These are phyloP conservation scores for Phlegmacium glaucopus DNA, from an alignment of 768 basidiomycete genomes.

Conservation along the genomic window DNA sequence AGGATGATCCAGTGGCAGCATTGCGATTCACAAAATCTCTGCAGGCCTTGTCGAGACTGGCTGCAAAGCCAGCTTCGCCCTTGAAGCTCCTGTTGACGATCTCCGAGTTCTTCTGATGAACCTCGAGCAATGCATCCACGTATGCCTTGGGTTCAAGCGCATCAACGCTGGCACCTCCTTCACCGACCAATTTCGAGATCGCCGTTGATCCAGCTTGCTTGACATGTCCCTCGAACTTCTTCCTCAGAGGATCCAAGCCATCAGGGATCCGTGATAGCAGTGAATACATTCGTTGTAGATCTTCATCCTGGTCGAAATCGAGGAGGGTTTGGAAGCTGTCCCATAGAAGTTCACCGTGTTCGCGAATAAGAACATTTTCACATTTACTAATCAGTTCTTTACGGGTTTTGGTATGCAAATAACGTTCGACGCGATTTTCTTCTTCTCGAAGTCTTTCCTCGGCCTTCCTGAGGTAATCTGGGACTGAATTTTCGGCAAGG, in stretches of 20 bases:
- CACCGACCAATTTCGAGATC: slow-evolving; percentile 74
- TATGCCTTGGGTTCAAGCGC: slow-evolving; percentile 92
- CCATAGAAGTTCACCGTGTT: slow-evolving; percentile 88
- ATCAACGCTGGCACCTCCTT: slow-evolving; percentile 57
- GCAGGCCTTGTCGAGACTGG: slow-evolving; percentile 95
- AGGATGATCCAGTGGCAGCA: slow-evolving; percentile 82
- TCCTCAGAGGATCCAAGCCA: slow-evolving; percentile 89
- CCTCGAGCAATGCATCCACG: slow-evolving; percentile 89
- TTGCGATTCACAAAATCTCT: slow-evolving; percentile 96
- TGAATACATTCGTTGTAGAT: slow-evolving; percentile 95
- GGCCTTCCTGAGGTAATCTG: slow-evolving; percentile 96
- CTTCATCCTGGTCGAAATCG: slow-evolving; percentile 95
- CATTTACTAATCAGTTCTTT: slow-evolving; percentile 84
- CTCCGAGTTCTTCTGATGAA: slow-evolving; percentile 92
- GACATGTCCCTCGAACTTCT: slow-evolving; percentile 94
- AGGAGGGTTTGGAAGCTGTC: slow-evolving; percentile 92
- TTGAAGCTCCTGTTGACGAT: slow-evolving; percentile 91
- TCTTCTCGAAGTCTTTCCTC: slow-evolving; percentile 93
- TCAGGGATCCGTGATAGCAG: slow-evolving; percentile 90
- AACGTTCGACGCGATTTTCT: slow-evolving; percentile 93
- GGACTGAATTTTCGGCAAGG: slow-evolving; percentile 87
- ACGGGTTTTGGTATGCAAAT: slow-evolving; percentile 88
- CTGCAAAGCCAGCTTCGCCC: slow-evolving; percentile 94
- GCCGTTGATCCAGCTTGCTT: slow-evolving; percentile 86
- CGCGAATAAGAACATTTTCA: slow-evolving; percentile 90